Percentiles rank a stretch among this genome's conserved stretches.
Evolutionary conservation across 2,329 filamentous ascomycete species (phyloP).

Genomic region (Trichophaea hybrida): DNA sequence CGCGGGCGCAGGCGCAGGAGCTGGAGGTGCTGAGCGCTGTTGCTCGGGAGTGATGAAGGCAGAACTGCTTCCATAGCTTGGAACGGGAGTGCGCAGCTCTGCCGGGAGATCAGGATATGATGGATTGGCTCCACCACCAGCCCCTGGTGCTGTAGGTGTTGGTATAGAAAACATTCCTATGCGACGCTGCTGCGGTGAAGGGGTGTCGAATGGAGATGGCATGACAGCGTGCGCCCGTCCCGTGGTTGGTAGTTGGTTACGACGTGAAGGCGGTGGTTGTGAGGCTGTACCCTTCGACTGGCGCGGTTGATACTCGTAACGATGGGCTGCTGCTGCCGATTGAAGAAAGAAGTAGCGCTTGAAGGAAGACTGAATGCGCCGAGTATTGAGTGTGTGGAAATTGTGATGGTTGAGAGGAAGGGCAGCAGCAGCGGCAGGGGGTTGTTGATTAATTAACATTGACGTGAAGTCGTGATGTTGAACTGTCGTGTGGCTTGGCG

Average conservation of each 20-base stretch:
- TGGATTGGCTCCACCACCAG: slow-evolving; percentile 8
- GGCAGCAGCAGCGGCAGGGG: background rate
- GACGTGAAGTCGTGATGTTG: background rate
- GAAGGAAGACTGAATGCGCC: background rate
- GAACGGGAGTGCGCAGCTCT: slow-evolving; percentile 18
- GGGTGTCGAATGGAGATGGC: background rate
- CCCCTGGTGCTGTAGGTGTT: slow-evolving; percentile 7
- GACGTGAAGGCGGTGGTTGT: background rate
- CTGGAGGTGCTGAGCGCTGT: background rate
- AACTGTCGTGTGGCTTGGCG: background rate
- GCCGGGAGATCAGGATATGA: slow-evolving; percentile 20
- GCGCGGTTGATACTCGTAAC: background rate
- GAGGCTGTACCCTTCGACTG: background rate
- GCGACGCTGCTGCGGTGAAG: background rate
- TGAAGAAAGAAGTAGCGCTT: background rate
- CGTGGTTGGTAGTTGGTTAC: background rate
- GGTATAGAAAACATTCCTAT: background rate
- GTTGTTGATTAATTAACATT: background rate
- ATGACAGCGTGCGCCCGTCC: background rate
- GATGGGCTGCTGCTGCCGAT: background rate
- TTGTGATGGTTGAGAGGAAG: background rate
- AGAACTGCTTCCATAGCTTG: slow-evolving; percentile 4
- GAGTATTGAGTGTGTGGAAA: background rate
- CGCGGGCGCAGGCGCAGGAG: background rate
- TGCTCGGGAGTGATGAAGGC: slow-evolving; percentile 13